Evolutionary conservation across 805 yeast genomes (phyloP), one percentile per base, ranked within the genome.

Genomic region (Zygotorulaspora danielsina): DNA sequence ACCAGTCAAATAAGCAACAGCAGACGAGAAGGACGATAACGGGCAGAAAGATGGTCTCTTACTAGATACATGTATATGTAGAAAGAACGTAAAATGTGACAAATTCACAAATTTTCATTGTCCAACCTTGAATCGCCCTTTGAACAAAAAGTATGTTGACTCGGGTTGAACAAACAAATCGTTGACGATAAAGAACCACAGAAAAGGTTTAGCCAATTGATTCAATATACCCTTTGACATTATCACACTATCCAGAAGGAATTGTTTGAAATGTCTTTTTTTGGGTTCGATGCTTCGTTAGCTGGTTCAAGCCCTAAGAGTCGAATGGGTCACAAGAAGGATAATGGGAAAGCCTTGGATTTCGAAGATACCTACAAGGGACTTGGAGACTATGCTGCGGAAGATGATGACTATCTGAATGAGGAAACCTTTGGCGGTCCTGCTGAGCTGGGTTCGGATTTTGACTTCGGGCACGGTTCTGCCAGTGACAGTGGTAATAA

Each of bases 321-420:
- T 10, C 32, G 36, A 19, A 24, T 41, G 9, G 36, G 36, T 12
- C 24, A 27, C 26, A 24, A 30, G 9, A 31, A 38, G n/a, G 35
- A 34, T 19, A 44, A 40, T 19, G 50, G 43, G 8, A 54, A 53
- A 51, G 67, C 75, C 7, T 70, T 76, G 58, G 88, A 84, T 57
- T 87, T 86, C 57, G 94, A 87, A 53, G 94, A 87, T 22, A 79
- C 90, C 13, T 84, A 84, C 61, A 84, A 79, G 40, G 89, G 90
- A 2, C 71, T 81, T 39, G 94, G 86, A 5, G 84, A 78, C n/a
- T 71, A 67, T 34, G 73, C 70, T 22, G 84, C 78, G 41, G 81
- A 75, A 21, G 89, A 82, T 34, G 96, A 86, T 57, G 93, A 83
- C 26, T 71, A 51, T 36, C 47, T 63, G 41, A 54, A 65, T 42